A percentile compares a stretch with the other conserved stretches of the same genome.
phyloP scores from a whole-genome alignment of 2,329 filamentous ascomycete species.

The Microsporum canis region DNA sequence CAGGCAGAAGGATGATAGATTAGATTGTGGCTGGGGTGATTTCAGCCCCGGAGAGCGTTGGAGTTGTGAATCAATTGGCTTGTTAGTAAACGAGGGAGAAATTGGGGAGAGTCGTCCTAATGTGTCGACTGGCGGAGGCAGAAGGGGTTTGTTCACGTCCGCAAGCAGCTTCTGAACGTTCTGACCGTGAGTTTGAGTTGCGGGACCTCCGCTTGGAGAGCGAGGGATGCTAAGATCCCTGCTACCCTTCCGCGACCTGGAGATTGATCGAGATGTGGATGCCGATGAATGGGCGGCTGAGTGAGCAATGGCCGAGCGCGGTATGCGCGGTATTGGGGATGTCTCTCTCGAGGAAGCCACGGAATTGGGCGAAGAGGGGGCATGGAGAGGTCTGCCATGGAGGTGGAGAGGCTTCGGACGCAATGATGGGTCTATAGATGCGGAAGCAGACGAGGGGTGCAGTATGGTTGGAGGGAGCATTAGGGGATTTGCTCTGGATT shows the following conservation, averaged over 20 bases:
- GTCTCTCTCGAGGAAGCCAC: slow-evolving; percentile 39
- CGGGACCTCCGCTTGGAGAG: slow-evolving; percentile 26
- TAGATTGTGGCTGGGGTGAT: background rate
- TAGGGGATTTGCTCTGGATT: slow-evolving; percentile 2
- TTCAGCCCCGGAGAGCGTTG: background rate
- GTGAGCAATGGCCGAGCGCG: slow-evolving; percentile 12
- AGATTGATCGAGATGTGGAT: slow-evolving; percentile 27
- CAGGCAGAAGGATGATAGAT: background rate
- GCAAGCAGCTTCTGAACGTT: slow-evolving; percentile 55
- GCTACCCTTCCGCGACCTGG: slow-evolving; percentile 55
- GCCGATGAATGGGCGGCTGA: slow-evolving; percentile 20
- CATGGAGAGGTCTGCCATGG: background rate
- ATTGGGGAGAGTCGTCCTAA: background rate
- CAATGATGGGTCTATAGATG: slow-evolving; percentile 7
- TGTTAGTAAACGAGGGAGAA: background rate
- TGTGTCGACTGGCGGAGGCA: slow-evolving; percentile 41
- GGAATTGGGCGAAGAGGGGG: slow-evolving; percentile 34
- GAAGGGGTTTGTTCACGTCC: slow-evolving; percentile 53
- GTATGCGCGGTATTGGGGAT: slow-evolving; percentile 33
- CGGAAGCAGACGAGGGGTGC: slow-evolving; percentile 3
- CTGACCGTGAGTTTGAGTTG: background rate
- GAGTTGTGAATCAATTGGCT: background rate
- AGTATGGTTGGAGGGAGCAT: slow-evolving; percentile 4
- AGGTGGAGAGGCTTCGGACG: slow-evolving; percentile 6
- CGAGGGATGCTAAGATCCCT: slow-evolving; percentile 55